Evolutionary conservation across 345 rosid species (phyloP).

Genomic region (Xanthoceras sorbifolium): DNA sequence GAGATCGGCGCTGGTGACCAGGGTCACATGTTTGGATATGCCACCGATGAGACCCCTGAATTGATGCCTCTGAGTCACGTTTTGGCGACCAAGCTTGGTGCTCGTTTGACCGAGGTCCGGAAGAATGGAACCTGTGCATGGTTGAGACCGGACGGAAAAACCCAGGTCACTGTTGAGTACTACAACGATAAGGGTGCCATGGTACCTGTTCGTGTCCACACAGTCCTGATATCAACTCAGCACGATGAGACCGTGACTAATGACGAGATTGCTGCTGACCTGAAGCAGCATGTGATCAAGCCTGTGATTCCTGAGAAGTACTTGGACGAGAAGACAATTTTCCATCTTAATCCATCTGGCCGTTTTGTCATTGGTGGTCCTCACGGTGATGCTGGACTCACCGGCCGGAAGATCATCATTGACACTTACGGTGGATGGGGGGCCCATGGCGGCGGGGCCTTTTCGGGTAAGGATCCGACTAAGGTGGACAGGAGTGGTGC

Average conservation of each 20-base stretch:
- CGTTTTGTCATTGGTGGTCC: slow-evolving; percentile 83
- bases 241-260: slow-evolving; percentile 62
- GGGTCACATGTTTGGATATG: slow-evolving; percentile 79
- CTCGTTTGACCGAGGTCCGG: slow-evolving; percentile 72
- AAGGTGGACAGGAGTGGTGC: slow-evolving; percentile 84
- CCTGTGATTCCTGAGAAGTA: slow-evolving; percentile 72
- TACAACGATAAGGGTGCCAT: slow-evolving; percentile 55
- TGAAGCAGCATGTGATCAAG: slow-evolving; percentile 71
- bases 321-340: slow-evolving; percentile 80
- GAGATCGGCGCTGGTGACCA: slow-evolving; percentile 80
- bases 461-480: slow-evolving; percentile 79
- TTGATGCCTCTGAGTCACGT: slow-evolving; percentile 76
- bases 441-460: slow-evolving; percentile 85
- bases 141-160: slow-evolving; percentile 66
- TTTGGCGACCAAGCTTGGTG: slow-evolving; percentile 72
- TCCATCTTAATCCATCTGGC: slow-evolving; percentile 85
- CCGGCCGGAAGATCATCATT: slow-evolving; percentile 79
- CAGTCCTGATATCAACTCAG: slow-evolving; percentile 60
- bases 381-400: slow-evolving; percentile 84
- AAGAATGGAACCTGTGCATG: slow-evolving; percentile 53
- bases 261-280: slow-evolving; percentile 57
- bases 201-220: slow-evolving; percentile 57
- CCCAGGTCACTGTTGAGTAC: slow-evolving; percentile 63
- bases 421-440: slow-evolving; percentile 86
- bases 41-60: slow-evolving; percentile 76